phyloP scores from a whole-genome alignment of 2,329 filamentous ascomycete genomes.

The Dothistroma septosporum region DNA sequence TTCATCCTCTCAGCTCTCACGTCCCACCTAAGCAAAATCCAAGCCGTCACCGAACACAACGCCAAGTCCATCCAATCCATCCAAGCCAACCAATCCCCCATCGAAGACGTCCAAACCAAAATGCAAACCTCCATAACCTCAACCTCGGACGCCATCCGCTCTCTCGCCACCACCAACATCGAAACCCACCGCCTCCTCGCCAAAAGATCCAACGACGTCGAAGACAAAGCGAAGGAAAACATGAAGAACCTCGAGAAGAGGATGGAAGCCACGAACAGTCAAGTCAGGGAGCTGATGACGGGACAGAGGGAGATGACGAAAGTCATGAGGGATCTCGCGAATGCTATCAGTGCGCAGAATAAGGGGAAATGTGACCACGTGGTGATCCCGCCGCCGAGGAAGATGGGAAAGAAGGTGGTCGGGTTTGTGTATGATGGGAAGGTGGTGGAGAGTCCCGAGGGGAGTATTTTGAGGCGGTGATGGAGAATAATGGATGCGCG shows the following conservation, averaged over 20 bases:
- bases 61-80: constrained; percentile 22
- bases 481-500: neutral
- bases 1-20: constrained; percentile 29
- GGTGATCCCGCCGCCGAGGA: constrained; percentile 31
- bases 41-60: constrained; percentile 30
- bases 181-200: constrained; percentile 19
- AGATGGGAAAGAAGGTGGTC: constrained; percentile 30
- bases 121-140: constrained; percentile 7
- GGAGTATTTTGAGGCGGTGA: constrained; percentile 1
- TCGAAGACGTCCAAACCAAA: constrained; percentile 3
- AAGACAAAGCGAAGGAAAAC: constrained; percentile 4
- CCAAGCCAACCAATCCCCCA: neutral
- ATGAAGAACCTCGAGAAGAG: constrained; percentile 13
- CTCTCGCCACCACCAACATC: constrained; percentile 28
- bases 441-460: constrained; percentile 12
- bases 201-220: constrained; percentile 1
- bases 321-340: constrained; percentile 23
- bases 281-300: constrained; percentile 27
- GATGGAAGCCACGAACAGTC: constrained; percentile 23
- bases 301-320: constrained; percentile 29
- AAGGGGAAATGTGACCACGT: constrained; percentile 27
- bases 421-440: constrained; percentile 34
- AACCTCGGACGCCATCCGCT: constrained; percentile 20
- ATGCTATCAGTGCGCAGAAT: constrained; percentile 22
- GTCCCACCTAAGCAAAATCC: constrained; percentile 29